Conservation (phyloP, 768 basidiomycete species). For the Rhizopogon roseolus region DNA sequence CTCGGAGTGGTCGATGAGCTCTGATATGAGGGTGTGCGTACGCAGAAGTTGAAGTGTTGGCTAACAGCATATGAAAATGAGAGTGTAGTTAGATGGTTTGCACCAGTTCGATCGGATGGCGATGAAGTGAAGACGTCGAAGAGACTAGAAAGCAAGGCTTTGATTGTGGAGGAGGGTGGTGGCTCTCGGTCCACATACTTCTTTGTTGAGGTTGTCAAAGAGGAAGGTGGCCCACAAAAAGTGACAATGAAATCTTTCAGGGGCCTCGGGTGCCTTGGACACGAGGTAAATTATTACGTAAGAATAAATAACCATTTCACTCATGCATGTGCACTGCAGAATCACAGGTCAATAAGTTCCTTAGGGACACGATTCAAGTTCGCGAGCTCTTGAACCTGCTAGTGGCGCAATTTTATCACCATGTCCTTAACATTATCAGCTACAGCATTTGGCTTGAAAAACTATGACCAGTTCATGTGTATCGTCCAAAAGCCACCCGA, state of each 20-base stretch:
- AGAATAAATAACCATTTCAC: not conserved
- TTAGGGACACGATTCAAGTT: not conserved
- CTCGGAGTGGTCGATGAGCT: conserved; percentile 3
- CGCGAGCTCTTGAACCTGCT: not conserved
- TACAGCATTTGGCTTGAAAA: not conserved
- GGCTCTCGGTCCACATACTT: not conserved
- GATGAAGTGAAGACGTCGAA: not conserved
- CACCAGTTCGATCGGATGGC: too few relatives aligned
- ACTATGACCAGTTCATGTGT: not conserved
- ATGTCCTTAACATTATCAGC: not conserved
- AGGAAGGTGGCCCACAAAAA: not conserved
- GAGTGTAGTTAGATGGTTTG: too few relatives aligned
- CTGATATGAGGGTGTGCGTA: not conserved
- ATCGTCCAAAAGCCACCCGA: conserved; percentile 1
- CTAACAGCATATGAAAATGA: not conserved
- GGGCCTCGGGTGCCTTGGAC: too few relatives aligned
- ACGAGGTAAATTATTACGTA: too few relatives aligned
- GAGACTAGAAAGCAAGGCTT: not conserved
- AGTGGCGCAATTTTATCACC: not conserved
- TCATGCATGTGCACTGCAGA: too few relatives aligned
- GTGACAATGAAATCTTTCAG: too few relatives aligned
- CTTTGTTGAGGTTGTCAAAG: not conserved
- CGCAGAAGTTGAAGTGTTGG: not conserved
- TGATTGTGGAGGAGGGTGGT: not conserved
- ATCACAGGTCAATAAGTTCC: too few relatives aligned